Percentiles rank a stretch among this genome's conserved stretches.
These are phyloP conservation scores for Arthrinium phaeospermum DNA, from an alignment of 2,329 filamentous ascomycete genomes.

Conservation along the genomic window DNA sequence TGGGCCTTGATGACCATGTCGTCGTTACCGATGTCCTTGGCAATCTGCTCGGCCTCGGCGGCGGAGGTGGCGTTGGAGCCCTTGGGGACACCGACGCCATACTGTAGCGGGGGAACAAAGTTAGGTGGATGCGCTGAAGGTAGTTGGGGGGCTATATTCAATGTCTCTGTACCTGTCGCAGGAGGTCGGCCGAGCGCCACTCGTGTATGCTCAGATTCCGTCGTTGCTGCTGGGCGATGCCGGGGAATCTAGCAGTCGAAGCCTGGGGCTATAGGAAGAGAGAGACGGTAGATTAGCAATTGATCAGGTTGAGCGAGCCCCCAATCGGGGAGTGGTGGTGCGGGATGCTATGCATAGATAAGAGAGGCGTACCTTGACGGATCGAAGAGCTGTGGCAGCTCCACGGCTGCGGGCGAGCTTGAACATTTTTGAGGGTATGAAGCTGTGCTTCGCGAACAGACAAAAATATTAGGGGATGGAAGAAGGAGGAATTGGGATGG, in stretches of 20 bases:
- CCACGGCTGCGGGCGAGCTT: constrained; percentile 83
- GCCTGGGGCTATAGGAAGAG: constrained; percentile 44
- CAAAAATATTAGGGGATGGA: constrained; percentile 1
- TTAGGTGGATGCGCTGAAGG: constrained; percentile 30
- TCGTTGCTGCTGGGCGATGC: constrained; percentile 75
- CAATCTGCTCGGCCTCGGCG: constrained; percentile 89
- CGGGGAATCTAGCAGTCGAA: constrained; percentile 63
- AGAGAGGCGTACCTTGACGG: constrained; percentile 69
- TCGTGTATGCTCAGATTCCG: constrained; percentile 96
- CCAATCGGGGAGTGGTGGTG: neutral
- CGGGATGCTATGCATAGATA: constrained; percentile 23
- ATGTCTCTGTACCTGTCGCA: constrained; percentile 66
- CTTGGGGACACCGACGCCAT: constrained; percentile 92
- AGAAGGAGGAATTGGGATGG: constrained; percentile 11
- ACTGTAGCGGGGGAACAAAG: constrained; percentile 56
- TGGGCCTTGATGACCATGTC: constrained; percentile 99
- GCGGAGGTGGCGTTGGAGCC: constrained; percentile 83
- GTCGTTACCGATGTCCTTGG: constrained; percentile 87
- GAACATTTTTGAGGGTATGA: constrained; percentile 67
- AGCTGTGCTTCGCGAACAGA: constrained; percentile 15
- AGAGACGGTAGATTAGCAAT: constrained; percentile 30
- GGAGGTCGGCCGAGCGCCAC: constrained; percentile 92
- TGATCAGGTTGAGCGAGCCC: constrained; percentile 24
- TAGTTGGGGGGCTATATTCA: constrained; percentile 14
- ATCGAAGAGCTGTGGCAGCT: constrained; percentile 79